A percentile compares a stretch with the other conserved stretches of the same genome.
Conservation (phyloP, 2,329 filamentous ascomycete genomes). For the Botrytis deweyae region DNA sequence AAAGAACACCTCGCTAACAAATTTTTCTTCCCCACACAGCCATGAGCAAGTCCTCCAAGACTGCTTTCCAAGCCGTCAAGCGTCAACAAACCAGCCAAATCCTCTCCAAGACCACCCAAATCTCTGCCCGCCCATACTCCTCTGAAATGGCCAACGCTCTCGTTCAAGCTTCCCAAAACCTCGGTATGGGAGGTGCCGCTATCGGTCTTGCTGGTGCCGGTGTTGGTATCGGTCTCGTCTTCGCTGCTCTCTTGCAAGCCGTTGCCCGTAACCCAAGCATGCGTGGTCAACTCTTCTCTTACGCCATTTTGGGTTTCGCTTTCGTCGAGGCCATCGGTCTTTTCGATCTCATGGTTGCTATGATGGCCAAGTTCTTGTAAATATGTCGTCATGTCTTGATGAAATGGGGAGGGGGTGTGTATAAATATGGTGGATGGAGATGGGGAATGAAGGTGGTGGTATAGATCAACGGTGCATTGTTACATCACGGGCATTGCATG, state of each 20-base stretch:
- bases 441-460: slow-evolving; percentile 15
- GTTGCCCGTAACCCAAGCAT: slow-evolving; percentile 93
- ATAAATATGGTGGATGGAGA: slow-evolving; percentile 20
- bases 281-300: slow-evolving; percentile 93
- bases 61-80: slow-evolving; percentile 51
- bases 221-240: slow-evolving; percentile 95
- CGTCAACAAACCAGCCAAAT: slow-evolving; percentile 67
- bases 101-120: slow-evolving; percentile 51
- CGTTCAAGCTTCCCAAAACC: slow-evolving; percentile 88
- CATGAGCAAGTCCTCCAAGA: slow-evolving; percentile 34
- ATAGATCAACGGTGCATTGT: slow-evolving; percentile 15
- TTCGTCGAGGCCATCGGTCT: slow-evolving; percentile 92
- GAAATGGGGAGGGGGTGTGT: slow-evolving; percentile 4
- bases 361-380: slow-evolving; percentile 83
- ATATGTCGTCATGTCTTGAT: slow-evolving; percentile 18
- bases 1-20: slow-evolving; percentile 34
- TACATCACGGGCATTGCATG: slow-evolving; percentile 32
- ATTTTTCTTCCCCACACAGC: slow-evolving; percentile 40
- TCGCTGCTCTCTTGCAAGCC: slow-evolving; percentile 83
- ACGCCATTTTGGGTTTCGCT: slow-evolving; percentile 93
- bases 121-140: slow-evolving; percentile 62
- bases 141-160: slow-evolving; percentile 86
- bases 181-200: slow-evolving; percentile 85
- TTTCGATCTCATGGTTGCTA: slow-evolving; percentile 88
- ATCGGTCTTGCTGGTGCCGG: slow-evolving; percentile 89